Base-by-base conservation (phyloP, 345 rosid genomes). In the Bretschneidera sinensis region DNA sequence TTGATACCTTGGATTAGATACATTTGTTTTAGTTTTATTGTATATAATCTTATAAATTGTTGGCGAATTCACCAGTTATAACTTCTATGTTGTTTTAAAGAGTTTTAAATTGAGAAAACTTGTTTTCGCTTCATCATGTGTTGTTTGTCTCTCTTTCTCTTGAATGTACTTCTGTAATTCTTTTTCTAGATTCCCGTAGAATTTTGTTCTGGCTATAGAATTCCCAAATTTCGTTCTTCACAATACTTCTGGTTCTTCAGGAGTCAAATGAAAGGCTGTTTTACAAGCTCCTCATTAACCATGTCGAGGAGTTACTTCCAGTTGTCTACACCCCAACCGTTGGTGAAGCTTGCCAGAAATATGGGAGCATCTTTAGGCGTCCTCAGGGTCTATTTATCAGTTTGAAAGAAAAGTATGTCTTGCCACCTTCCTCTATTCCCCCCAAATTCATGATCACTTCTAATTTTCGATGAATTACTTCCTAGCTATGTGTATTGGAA, bases 351-450 rank as follows among this genome's bases (percentile, higher is more conserved):
- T 92, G 97, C 84, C 97, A 89, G 76, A 89, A 89, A 73, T 92
- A 92, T 57, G 98, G 98, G 23, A 89, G 97, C 81, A 92, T 92
- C 79, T 92, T 87, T 66, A 72, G 83, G 68, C 97, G 97, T 55
- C 98, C 98, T 64, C 98, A 92, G 76, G 98, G 97, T 54, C 96
- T 92, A 54, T 92, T 82, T 62, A 89, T 89, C 75, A 92, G 98
- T 73, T 81, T 92, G 76, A 82, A 85, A 66, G 98, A 92, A 64
- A 92, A 87, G 98, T 92, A 73, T 63, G 78, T 59, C 65, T 51
- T 17, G 54, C 34, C 21, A 39, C 10, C 17, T 21, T 51, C 17
- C 14, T 62, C n/a, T 49, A 17, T 33, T 64, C 67, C 31, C 59
- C 18, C 31, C 9, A 31, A 43, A 59, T 23, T 24, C 11, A 49